Conservation (phyloP, 768 basidiomycete species). For the Phlebiopsis flavidoalba region DNA sequence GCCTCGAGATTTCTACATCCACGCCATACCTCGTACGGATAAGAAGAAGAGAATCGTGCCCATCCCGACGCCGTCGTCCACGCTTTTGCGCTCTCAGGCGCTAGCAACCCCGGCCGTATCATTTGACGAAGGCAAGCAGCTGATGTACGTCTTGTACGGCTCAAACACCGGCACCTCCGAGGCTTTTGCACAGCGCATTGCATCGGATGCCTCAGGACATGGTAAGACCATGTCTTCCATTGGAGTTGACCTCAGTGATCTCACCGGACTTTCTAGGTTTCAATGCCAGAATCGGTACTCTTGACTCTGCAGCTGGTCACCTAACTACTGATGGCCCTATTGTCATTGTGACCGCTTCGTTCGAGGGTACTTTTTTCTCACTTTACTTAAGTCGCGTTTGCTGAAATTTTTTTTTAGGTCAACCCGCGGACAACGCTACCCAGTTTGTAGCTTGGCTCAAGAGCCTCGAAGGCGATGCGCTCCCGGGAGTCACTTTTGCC, state of each 20-base stretch:
- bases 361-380: constrained; percentile 23
- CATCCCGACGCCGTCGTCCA: constrained; percentile 22
- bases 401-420: constrained; percentile 20
- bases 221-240: constrained; percentile 22
- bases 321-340: constrained; percentile 41
- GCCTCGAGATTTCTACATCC: constrained; percentile 37
- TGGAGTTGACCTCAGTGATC: background rate
- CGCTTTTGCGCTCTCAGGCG: background rate
- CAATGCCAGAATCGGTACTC: constrained; percentile 31
- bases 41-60: background rate
- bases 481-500: constrained; percentile 32
- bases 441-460: constrained; percentile 41
- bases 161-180: constrained; percentile 46
- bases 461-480: constrained; percentile 20
- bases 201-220: constrained; percentile 31
- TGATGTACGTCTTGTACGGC: constrained; percentile 37
- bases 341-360: constrained; percentile 42
- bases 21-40: constrained; percentile 21
- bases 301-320: constrained; percentile 34
- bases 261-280: constrained; percentile 28
- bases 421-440: constrained; percentile 46
- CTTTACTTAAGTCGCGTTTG: background rate
- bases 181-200: constrained; percentile 42
- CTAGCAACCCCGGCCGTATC: background rate
- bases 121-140: constrained; percentile 5